Evolutionary conservation across 208 protist genomes (phyloP).

Genomic region (Leishmania turanica): DNA sequence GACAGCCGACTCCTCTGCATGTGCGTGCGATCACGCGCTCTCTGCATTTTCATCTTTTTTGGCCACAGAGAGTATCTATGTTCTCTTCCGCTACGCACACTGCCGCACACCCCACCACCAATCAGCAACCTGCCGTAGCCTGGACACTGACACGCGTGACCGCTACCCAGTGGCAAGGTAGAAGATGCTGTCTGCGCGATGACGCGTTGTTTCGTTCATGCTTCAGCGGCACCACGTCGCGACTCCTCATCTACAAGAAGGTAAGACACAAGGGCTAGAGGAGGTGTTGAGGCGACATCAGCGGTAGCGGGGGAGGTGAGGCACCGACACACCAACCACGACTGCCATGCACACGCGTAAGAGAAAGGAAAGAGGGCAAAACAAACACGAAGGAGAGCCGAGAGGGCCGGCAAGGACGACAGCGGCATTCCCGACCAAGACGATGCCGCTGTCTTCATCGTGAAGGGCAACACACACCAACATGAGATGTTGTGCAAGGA

Average conservation of each 20-base stretch:
- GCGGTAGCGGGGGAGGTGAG: neutral
- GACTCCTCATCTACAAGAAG: neutral
- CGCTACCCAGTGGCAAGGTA: neutral
- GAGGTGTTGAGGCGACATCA: neutral
- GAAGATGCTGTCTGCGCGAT: neutral
- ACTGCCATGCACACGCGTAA: neutral
- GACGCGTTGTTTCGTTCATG: neutral
- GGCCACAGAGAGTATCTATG: neutral
- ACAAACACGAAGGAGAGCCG: neutral
- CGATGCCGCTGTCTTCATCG: no score
- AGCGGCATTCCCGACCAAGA: no score
- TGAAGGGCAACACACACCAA: neutral
- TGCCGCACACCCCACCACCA: neutral
- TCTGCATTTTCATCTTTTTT: neutral
- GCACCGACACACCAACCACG: neutral
- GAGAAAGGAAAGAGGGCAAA: neutral
- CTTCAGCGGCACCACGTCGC: neutral
- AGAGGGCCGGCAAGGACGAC: no score
- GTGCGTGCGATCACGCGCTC: neutral
- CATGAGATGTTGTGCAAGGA: neutral
- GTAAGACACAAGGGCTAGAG: neutral
- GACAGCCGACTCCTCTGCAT: neutral
- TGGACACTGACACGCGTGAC: neutral
- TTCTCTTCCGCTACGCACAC: neutral
- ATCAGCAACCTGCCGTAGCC: neutral